phyloP scores from a whole-genome alignment of 306 rosid species.

The Mimosa bimucronata region DNA sequence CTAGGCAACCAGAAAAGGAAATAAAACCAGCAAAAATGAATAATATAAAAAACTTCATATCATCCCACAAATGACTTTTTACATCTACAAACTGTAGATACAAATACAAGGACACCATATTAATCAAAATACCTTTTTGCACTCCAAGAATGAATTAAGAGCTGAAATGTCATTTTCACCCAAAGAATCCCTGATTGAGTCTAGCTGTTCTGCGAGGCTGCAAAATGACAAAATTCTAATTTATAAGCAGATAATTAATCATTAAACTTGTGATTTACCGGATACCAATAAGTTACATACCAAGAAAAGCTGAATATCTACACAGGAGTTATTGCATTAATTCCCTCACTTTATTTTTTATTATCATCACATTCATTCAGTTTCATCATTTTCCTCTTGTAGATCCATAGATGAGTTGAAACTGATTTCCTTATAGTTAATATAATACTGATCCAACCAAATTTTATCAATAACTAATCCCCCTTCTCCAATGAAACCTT shows the following conservation, averaged over 20 bases:
- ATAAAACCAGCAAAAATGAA: not conserved
- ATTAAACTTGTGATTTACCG: not conserved
- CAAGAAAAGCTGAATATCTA: conserved; percentile 35
- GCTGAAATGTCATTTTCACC: conserved; percentile 65
- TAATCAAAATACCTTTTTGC: conserved; percentile 66
- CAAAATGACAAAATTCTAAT: conserved; percentile 44
- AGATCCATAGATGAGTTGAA: not conserved
- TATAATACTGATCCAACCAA: not conserved
- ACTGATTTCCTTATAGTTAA: not conserved
- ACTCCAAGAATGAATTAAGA: conserved; percentile 70
- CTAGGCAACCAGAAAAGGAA: not conserved
- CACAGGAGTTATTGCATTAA: conserved; percentile 6
- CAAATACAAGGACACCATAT: conserved; percentile 30
- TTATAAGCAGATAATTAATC: conserved; percentile 4
- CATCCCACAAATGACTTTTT: conserved; percentile 22
- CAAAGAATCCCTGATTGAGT: conserved; percentile 72
- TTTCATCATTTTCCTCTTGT: not conserved
- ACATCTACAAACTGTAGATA: conserved; percentile 22
- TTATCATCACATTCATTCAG: not conserved
- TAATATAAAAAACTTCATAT: conserved; percentile 12
- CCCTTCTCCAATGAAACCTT: not conserved
- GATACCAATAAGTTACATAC: conserved; percentile 27
- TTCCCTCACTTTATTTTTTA: not conserved
- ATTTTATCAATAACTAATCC: not conserved
- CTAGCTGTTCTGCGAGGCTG: conserved; percentile 95